Evolutionary conservation across 2,329 filamentous ascomycete genomes (phyloP).

Genomic region (Epichloe brachyelytri): DNA sequence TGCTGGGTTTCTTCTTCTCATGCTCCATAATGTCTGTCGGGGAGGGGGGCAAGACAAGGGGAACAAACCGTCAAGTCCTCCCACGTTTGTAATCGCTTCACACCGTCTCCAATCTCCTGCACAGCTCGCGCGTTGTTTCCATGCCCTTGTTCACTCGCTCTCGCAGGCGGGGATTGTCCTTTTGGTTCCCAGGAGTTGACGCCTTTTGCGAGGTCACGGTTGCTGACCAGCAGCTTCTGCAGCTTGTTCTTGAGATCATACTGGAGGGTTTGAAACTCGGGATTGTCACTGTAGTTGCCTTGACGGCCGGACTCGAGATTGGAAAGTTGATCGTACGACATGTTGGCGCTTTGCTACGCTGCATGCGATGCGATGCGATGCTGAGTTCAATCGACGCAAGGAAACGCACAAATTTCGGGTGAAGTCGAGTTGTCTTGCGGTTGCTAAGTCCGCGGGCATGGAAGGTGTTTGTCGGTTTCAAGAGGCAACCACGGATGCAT

Average conservation of each 20-base stretch:
- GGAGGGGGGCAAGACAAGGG: not conserved
- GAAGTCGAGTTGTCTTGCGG: not conserved
- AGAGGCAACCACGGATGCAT: not conserved
- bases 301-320: slow-evolving; percentile 67
- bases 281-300: slow-evolving; percentile 80
- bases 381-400: not conserved
- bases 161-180: slow-evolving; percentile 80
- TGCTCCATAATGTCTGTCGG: not conserved
- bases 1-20: not conserved
- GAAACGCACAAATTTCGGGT: not conserved
- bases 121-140: slow-evolving; percentile 73
- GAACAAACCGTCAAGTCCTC: slow-evolving; percentile 62
- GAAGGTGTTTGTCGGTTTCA: not conserved
- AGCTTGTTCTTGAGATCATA: slow-evolving; percentile 76
- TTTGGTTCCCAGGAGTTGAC: slow-evolving; percentile 81
- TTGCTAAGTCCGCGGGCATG: not conserved
- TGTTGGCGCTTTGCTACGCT: slow-evolving; percentile 23
- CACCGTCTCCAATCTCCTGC: slow-evolving; percentile 87
- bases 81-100: slow-evolving; percentile 86
- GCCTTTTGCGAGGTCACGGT: slow-evolving; percentile 72
- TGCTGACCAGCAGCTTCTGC: slow-evolving; percentile 79
- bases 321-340: slow-evolving; percentile 87
- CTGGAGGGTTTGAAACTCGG: slow-evolving; percentile 76
- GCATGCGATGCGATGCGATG: not conserved
- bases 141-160: slow-evolving; percentile 82